Evolutionary conservation across 2,329 filamentous ascomycete genomes (phyloP), one percentile per base, ranked within the genome.

Genomic region (Curvularia spicifera): DNA sequence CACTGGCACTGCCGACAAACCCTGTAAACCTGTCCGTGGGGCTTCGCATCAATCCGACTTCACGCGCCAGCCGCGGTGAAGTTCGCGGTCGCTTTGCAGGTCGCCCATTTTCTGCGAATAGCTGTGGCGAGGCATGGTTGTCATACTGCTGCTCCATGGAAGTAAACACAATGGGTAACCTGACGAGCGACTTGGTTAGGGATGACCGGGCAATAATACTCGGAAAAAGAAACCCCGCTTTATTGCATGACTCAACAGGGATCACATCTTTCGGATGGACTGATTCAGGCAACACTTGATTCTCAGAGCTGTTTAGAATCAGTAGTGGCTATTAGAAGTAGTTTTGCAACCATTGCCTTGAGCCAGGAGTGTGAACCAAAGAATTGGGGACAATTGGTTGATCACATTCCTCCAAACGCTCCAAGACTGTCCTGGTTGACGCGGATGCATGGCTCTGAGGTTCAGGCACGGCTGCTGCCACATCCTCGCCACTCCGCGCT

Each of bases 1-100:
- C 84, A 58, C 84, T 85, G 15, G 82, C 82, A 50, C 83, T 85
- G 4, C 84, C 84, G 4, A 86, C 79, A 54, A 87, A 87, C 0
- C 81, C 83, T 13, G 83, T 80, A 3, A 80, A 80, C 22, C 78
- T 81, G 29, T 79, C 76, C 28, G 78, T 78, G 15, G 77, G 78
- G 28, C 82, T 80, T 57, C 84, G 79, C 83, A 86, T 85, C 54
- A 84, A 70, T 9, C 81, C 81, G 28, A 82, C 76, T 57, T 82
- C 79, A 18, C 77, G 76, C 50, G 67, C 63, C 45, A 63, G 66
- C 13, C 59, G 67, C 45, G 46, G 44, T 26, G 56, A 65, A 26
- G 48, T 64, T 31, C 63, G 63, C 40, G 48, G 59, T 40, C 63
- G 67, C 35, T 70, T 65, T 2, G 51, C 45, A 20, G 61, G 53